Evolutionary conservation across 2,329 filamentous ascomycete genomes (phyloP).

Genomic region (Harringtonia lauricola): DNA sequence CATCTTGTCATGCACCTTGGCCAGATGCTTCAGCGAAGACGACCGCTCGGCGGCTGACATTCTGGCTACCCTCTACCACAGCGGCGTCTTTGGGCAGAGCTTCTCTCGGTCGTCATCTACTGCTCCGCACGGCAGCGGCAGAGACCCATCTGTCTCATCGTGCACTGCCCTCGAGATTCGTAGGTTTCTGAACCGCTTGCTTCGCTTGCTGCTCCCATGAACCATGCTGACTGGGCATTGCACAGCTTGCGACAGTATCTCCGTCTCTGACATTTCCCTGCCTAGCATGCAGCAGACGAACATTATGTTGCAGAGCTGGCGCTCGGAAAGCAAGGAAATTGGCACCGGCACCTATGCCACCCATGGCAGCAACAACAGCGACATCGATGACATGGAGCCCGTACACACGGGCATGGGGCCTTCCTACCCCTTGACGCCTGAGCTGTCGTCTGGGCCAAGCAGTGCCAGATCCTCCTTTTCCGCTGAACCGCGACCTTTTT

Average conservation of each 20-base stretch:
- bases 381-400: neutral
- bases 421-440: too few species aligned
- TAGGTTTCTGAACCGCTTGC: neutral
- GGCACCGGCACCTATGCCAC: neutral
- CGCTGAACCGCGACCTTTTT: neutral
- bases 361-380: neutral
- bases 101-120: too few species aligned
- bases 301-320: constrained; percentile 10
- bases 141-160: neutral
- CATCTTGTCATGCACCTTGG: neutral
- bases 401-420: too few species aligned
- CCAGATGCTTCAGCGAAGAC: constrained; percentile 8
- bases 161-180: neutral
- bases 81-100: constrained; percentile 5
- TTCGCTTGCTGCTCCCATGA: too few species aligned
- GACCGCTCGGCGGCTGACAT: constrained; percentile 9
- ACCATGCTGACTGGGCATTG: neutral
- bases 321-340: neutral
- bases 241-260: neutral
- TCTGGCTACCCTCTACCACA: constrained; percentile 8
- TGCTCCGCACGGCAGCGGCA: too few species aligned
- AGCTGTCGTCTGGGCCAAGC: too few species aligned
- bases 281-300: constrained; percentile 12
- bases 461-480: too few species aligned
- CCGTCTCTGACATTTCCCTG: constrained; percentile 3